Conservation (phyloP, 768 basidiomycete species). For the Phaeotremella fagi region DNA sequence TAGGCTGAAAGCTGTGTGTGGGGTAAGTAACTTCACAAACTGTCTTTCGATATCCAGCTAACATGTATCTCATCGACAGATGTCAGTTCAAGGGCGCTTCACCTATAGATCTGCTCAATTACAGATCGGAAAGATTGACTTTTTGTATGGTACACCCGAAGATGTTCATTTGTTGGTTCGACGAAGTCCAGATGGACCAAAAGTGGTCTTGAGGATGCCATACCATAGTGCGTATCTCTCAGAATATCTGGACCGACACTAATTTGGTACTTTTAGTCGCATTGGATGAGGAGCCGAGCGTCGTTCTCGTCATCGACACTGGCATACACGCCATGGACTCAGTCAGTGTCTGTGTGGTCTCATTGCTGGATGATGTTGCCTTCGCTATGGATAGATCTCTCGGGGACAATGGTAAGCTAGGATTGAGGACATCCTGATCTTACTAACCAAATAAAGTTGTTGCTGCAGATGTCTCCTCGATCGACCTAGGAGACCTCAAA, state of each 20-base stretch:
- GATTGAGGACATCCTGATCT: neutral
- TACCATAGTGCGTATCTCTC: conserved; percentile 29
- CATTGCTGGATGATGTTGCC: conserved; percentile 11
- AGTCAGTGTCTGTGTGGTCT: conserved; percentile 8
- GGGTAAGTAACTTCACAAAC: conserved; percentile 54
- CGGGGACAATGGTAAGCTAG: conserved; percentile 1
- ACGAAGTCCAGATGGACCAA: conserved; percentile 59
- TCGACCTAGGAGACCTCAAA: conserved; percentile 11
- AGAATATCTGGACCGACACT: neutral
- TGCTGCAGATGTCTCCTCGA: neutral
- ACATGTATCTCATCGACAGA: too few relatives aligned
- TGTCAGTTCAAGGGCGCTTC: conserved; percentile 65
- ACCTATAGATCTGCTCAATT: conserved; percentile 11
- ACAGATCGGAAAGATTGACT: conserved; percentile 5
- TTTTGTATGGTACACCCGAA: conserved; percentile 14
- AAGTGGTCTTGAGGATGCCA: conserved; percentile 55
- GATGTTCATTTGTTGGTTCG: conserved; percentile 58
- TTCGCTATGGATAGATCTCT: conserved; percentile 5
- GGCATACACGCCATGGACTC: conserved; percentile 32
- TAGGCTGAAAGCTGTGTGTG: conserved; percentile 60
- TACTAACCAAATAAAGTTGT: neutral
- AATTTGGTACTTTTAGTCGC: conserved; percentile 20
- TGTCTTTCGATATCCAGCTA: neutral
- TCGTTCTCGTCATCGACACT: conserved; percentile 37
- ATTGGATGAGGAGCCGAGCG: conserved; percentile 29